Percentiles rank a stretch among this genome's conserved stretches.
phyloP scores from a whole-genome alignment of 1,139 yeast species.

The Kodamaea fungicola region DNA sequence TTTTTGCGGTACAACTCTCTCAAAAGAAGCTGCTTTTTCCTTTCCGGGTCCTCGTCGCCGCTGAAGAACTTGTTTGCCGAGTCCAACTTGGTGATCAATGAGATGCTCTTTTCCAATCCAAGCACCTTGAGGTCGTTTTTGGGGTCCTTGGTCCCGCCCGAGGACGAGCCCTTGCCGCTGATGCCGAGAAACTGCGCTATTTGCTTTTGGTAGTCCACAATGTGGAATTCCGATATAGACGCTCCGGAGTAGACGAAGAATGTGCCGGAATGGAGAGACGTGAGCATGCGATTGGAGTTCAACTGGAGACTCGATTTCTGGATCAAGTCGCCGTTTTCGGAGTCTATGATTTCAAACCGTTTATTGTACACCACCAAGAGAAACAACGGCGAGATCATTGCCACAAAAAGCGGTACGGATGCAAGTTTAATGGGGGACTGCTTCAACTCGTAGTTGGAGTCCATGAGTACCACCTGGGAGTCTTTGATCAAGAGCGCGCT shows the following conservation, averaged over 20 bases:
- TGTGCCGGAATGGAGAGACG: slow-evolving; percentile 12
- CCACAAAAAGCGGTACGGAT: slow-evolving; percentile 28
- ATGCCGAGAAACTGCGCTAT: slow-evolving; percentile 35
- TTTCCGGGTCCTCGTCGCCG: slow-evolving; percentile 15
- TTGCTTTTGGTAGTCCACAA: slow-evolving; percentile 36
- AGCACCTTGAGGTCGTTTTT: slow-evolving; percentile 27
- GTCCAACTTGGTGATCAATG: slow-evolving; percentile 26
- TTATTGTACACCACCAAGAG: slow-evolving; percentile 38
- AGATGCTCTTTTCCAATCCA: slow-evolving; percentile 37
- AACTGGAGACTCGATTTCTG: slow-evolving; percentile 38
- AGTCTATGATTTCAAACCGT: slow-evolving; percentile 44
- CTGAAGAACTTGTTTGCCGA: slow-evolving; percentile 23
- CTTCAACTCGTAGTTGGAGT: background rate
- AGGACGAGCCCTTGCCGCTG: slow-evolving; percentile 19
- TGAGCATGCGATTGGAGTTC: slow-evolving; percentile 22
- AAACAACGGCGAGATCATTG: slow-evolving; percentile 44
- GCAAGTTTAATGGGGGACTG: slow-evolving; percentile 25
- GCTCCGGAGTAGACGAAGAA: slow-evolving; percentile 22
- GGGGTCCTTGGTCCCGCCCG: slow-evolving; percentile 23
- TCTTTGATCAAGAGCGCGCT: slow-evolving; percentile 21
- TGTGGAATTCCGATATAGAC: slow-evolving; percentile 26
- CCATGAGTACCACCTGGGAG: slow-evolving; percentile 17
- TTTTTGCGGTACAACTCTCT: slow-evolving; percentile 33
- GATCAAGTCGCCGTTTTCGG: slow-evolving; percentile 39
- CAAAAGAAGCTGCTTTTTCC: slow-evolving; percentile 29